Conservation (phyloP, 2,329 filamentous ascomycete species). For the Calonectria pauciramosa region DNA sequence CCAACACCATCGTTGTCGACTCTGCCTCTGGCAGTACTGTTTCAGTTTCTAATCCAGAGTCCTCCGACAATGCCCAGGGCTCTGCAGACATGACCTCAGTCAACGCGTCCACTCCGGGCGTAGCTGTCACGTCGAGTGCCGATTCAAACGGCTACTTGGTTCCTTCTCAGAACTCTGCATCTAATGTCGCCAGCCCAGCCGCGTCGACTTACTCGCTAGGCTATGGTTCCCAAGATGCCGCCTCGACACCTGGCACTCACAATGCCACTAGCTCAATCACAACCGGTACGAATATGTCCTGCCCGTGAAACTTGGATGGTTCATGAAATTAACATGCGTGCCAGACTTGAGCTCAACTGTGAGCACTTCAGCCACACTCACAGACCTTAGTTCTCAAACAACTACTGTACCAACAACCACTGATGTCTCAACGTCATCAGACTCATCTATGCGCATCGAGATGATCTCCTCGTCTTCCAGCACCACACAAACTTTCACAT, state of each 20-base stretch:
- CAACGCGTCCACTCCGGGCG: conserved; percentile 30
- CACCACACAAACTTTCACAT: conserved; percentile 31
- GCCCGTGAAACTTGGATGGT: too few species aligned
- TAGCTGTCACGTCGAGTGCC: conserved; percentile 34
- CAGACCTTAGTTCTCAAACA: conserved; percentile 33
- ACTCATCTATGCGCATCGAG: conserved; percentile 24
- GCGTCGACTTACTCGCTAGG: conserved; percentile 23
- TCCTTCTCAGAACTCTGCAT: conserved; percentile 33
- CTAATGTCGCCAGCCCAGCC: conserved; percentile 28
- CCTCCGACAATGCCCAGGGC: conserved; percentile 41
- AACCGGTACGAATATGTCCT: conserved; percentile 37
- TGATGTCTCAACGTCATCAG: conserved; percentile 21
- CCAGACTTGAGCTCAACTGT: conserved; percentile 34
- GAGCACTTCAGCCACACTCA: conserved; percentile 31
- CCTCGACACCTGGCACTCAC: conserved; percentile 31
- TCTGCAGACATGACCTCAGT: conserved; percentile 39
- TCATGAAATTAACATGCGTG: background rate
- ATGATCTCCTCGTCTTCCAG: conserved; percentile 25
- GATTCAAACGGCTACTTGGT: conserved; percentile 31
- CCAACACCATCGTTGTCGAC: conserved; percentile 55
- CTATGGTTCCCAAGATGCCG: conserved; percentile 23
- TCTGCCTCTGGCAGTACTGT: conserved; percentile 54
- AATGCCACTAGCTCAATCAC: conserved; percentile 29
- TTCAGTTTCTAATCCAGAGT: conserved; percentile 47
- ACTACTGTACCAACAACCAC: conserved; percentile 31